Percentiles rank a stretch among this genome's conserved stretches.
These are phyloP conservation scores for Colletotrichum sp. DNA, from an alignment of 2,329 filamentous ascomycete genomes.

Conservation along the genomic window DNA sequence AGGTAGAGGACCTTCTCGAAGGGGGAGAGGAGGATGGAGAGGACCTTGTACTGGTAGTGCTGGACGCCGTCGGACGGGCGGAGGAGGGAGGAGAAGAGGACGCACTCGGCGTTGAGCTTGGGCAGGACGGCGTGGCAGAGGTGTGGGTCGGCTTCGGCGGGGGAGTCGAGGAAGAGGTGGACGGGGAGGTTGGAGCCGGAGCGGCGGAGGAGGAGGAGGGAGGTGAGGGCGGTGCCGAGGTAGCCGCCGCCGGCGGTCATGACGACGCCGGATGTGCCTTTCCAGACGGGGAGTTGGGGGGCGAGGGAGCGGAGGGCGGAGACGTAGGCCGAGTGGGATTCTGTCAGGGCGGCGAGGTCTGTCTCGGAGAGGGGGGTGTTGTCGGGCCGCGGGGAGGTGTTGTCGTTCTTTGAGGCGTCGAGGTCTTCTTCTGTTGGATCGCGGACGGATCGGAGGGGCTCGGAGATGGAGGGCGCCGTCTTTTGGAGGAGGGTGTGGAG, in stretches of 20 bases:
- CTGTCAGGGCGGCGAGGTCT: background rate
- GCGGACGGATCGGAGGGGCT: background rate
- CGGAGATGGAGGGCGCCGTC: background rate
- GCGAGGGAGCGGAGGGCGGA: slow-evolving; percentile 31
- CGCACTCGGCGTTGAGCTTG: slow-evolving; percentile 34
- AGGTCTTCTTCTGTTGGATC: slow-evolving; percentile 4
- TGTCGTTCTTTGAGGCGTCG: background rate
- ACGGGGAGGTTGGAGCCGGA: slow-evolving; percentile 55
- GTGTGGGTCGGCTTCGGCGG: slow-evolving; percentile 30
- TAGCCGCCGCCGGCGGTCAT: slow-evolving; percentile 53
- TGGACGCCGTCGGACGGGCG: slow-evolving; percentile 29
- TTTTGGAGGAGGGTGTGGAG: slow-evolving; percentile 4
- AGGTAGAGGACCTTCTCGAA: slow-evolving; percentile 65
- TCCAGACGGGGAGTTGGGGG: slow-evolving; percentile 34
- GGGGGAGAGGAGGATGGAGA: slow-evolving; percentile 62
- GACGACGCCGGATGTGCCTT: slow-evolving; percentile 50
- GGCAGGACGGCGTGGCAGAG: slow-evolving; percentile 36
- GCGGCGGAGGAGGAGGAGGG: slow-evolving; percentile 56
- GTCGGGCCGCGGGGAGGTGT: slow-evolving; percentile 16
- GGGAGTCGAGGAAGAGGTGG: slow-evolving; percentile 38
- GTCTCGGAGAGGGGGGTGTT: background rate
- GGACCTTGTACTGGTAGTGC: slow-evolving; percentile 61
- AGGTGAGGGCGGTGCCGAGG: slow-evolving; percentile 54
- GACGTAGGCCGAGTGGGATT: slow-evolving; percentile 34
- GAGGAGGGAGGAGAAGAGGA: slow-evolving; percentile 34